Evolutionary conservation across 2,329 filamentous ascomycete genomes (phyloP).

Genomic region (Neonectria sp.): DNA sequence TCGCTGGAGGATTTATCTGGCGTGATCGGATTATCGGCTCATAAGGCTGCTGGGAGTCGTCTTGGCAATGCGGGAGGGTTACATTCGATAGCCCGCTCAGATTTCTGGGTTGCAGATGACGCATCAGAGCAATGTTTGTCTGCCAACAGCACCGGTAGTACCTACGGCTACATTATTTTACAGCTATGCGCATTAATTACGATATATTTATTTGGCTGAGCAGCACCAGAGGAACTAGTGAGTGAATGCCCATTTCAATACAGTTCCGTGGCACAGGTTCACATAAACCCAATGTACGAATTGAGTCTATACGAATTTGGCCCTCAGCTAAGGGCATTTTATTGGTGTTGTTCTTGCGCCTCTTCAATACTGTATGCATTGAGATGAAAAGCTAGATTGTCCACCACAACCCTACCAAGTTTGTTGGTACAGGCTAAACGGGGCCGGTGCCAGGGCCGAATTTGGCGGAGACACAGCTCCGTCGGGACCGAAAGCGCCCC

Average conservation of each 20-base stretch:
- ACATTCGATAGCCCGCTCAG: neutral
- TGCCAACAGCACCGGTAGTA: no score
- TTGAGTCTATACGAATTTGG: neutral
- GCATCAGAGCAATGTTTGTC: no score
- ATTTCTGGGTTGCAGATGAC: neutral
- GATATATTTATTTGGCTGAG: no score
- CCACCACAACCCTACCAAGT: neutral
- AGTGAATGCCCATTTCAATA: neutral
- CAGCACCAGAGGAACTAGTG: no score
- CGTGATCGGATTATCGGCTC: neutral
- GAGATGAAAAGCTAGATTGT: neutral
- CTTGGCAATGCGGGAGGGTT: neutral
- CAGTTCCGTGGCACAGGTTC: neutral
- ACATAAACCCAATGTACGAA: neutral
- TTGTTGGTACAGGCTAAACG: neutral
- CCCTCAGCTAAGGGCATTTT: neutral
- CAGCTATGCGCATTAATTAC: no score
- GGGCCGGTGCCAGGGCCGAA: neutral
- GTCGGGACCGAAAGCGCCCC: conserved; percentile 16
- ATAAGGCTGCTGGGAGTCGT: neutral
- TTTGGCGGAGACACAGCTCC: neutral
- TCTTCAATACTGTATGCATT: neutral
- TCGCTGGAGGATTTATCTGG: no score
- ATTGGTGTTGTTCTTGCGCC: neutral
- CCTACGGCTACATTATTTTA: no score